Conservation (phyloP, 352 stramenopile species). For the Globisporangium lucens region DNA sequence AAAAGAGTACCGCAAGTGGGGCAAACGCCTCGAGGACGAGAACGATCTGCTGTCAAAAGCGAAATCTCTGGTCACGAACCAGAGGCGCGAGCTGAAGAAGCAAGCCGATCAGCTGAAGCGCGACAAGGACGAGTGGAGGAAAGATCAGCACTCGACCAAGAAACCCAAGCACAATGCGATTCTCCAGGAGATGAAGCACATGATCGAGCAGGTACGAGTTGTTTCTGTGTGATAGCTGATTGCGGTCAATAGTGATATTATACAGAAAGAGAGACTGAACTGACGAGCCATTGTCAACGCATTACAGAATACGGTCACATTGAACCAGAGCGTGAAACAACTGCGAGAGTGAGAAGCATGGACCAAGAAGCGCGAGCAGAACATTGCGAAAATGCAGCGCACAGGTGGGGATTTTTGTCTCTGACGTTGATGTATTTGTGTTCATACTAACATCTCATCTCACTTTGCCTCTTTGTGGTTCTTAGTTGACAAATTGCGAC, state of each 20-base stretch:
- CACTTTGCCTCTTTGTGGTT: not conserved
- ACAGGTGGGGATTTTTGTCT: conserved; percentile 17
- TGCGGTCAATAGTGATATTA: no score
- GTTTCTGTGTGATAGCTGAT: not conserved
- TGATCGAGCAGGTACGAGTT: conserved; percentile 51
- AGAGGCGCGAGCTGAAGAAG: conserved; percentile 48
- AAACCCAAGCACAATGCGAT: conserved; percentile 26
- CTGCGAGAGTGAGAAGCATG: conserved; percentile 46
- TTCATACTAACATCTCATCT: not conserved
- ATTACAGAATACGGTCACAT: conserved; percentile 35
- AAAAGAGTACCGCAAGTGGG: conserved; percentile 39
- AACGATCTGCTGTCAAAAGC: conserved; percentile 44
- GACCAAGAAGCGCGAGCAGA: conserved; percentile 45
- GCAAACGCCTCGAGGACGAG: conserved; percentile 44
- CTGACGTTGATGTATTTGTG: not conserved
- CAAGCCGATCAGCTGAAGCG: conserved; percentile 51
- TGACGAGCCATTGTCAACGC: not conserved
- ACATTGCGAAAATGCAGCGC: conserved; percentile 37
- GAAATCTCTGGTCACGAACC: conserved; percentile 31
- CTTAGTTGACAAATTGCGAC: conserved; percentile 13
- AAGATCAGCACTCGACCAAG: conserved; percentile 21
- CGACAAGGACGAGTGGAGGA: conserved; percentile 52
- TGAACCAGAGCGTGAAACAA: conserved; percentile 47
- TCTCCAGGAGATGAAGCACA: conserved; percentile 54
- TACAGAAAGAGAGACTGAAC: not conserved